A percentile compares a stretch with the other conserved stretches of the same genome.
phyloP scores from a whole-genome alignment of 176 grass and related monocot genomes.

The Guadua angustifolia region DNA sequence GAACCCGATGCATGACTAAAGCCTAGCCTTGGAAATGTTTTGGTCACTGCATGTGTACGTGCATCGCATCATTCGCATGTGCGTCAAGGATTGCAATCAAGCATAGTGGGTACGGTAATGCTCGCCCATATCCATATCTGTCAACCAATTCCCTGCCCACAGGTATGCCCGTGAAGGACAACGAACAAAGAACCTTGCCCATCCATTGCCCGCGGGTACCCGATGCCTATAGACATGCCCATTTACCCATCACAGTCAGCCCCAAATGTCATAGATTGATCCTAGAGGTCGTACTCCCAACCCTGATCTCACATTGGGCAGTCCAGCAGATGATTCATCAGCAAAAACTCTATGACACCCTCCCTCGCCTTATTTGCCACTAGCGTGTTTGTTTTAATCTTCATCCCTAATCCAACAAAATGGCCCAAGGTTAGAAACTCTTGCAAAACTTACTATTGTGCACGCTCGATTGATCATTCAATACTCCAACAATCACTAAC shows the following conservation, averaged over 20 bases:
- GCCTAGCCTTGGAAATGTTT: too few species aligned
- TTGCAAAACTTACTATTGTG: not conserved
- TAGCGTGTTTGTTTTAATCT: constrained; percentile 91
- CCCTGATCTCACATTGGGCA: constrained; percentile 97
- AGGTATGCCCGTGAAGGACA: too few species aligned
- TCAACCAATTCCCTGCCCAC: too few species aligned
- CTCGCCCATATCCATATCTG: too few species aligned
- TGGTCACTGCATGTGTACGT: too few species aligned
- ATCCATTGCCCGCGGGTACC: too few species aligned
- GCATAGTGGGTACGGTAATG: too few species aligned
- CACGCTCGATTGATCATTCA: not conserved
- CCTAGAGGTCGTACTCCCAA: constrained; percentile 92
- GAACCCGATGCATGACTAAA: too few species aligned
- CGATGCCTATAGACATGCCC: too few species aligned
- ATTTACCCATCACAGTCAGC: constrained; percentile 81
- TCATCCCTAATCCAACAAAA: constrained; percentile 76
- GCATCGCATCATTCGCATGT: too few species aligned
- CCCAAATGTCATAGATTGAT: constrained; percentile 95
- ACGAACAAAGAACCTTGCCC: too few species aligned
- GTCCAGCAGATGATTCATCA: constrained; percentile 93
- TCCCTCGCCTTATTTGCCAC: constrained; percentile 95
- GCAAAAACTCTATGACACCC: constrained; percentile 95
- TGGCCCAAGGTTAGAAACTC: not conserved
- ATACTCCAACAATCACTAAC: not conserved
- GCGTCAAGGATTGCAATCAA: too few species aligned